Conservation (phyloP, 2,329 filamentous ascomycete species). For the Colletotrichum musicola region DNA sequence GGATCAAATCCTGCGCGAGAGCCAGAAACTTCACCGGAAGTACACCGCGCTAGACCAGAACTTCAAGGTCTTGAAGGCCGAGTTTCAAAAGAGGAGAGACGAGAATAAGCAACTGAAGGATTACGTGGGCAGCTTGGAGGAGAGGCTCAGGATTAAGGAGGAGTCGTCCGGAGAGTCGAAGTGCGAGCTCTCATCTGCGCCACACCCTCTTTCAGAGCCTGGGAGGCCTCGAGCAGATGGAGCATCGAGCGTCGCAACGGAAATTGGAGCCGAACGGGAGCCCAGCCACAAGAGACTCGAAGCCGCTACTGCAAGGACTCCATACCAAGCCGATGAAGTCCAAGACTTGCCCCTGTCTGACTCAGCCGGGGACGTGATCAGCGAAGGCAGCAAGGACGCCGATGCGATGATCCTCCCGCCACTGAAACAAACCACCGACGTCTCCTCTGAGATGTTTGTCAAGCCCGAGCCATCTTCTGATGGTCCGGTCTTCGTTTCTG, state of each 20-base stretch:
- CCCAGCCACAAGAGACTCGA: background rate
- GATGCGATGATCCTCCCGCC: slow-evolving; percentile 26
- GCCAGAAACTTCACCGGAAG: slow-evolving; percentile 52
- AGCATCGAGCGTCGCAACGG: slow-evolving; percentile 33
- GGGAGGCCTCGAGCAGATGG: slow-evolving; percentile 13
- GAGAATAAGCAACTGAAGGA: slow-evolving; percentile 60
- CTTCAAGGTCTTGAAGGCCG: slow-evolving; percentile 56
- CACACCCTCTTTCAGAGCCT: slow-evolving; percentile 3
- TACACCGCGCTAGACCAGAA: slow-evolving; percentile 56
- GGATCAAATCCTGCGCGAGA: slow-evolving; percentile 25
- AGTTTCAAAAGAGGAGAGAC: slow-evolving; percentile 55
- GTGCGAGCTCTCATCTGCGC: background rate
- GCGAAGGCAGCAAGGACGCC: slow-evolving; percentile 18
- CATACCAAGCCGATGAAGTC: background rate
- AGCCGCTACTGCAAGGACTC: no score
- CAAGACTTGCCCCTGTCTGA: background rate
- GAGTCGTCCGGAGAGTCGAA: slow-evolving; percentile 45
- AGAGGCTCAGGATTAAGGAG: slow-evolving; percentile 58
- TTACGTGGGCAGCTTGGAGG: slow-evolving; percentile 58
- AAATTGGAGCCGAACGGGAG: slow-evolving; percentile 9
- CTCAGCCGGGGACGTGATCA: slow-evolving; percentile 16
- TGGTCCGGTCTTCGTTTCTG: slow-evolving; percentile 62
- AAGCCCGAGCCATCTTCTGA: slow-evolving; percentile 69
- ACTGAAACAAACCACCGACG: slow-evolving; percentile 10
- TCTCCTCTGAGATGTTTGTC: slow-evolving; percentile 42